Evolutionary conservation across 2,329 filamentous ascomycete species (phyloP).

Genomic region (Bipolaris zeicola): DNA sequence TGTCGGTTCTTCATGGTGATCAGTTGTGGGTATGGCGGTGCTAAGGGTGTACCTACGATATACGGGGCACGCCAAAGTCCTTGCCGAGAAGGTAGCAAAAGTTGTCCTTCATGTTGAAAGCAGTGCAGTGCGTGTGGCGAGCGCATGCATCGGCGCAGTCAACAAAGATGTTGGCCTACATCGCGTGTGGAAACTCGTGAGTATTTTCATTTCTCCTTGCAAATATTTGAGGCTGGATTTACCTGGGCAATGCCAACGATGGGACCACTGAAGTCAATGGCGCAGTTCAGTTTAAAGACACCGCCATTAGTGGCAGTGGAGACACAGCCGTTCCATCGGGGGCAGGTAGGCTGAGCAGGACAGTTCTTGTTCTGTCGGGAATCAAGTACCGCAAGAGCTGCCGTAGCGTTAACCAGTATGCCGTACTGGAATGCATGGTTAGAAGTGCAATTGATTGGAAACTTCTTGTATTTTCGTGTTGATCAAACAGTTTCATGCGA

Average conservation of each 20-base stretch:
- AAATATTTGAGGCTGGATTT: not conserved
- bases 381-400: not conserved
- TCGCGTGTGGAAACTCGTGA: not conserved
- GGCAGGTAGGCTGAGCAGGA: slow-evolving; percentile 13
- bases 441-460: not conserved
- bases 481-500: not conserved
- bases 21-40: not conserved
- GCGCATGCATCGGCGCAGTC: slow-evolving; percentile 21
- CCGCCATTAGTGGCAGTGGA: slow-evolving; percentile 14
- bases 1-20: not conserved
- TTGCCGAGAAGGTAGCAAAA: slow-evolving; percentile 22
- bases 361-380: slow-evolving; percentile 2
- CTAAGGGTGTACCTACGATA: slow-evolving; percentile 2
- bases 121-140: slow-evolving; percentile 5
- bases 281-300: slow-evolving; percentile 14
- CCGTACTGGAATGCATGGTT: slow-evolving; percentile 1
- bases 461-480: not conserved
- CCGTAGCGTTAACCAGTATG: not conserved
- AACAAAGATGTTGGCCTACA: slow-evolving; percentile 10
- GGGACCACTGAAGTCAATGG: slow-evolving; percentile 13
- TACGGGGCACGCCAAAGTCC: slow-evolving; percentile 2
- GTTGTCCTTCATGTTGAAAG: slow-evolving; percentile 13
- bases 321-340: slow-evolving; percentile 15
- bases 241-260: slow-evolving; percentile 13
- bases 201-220: not conserved